Base-by-base conservation (phyloP, 371 early-diverging fungal species). In the Lichtheimia ornata region DNA sequence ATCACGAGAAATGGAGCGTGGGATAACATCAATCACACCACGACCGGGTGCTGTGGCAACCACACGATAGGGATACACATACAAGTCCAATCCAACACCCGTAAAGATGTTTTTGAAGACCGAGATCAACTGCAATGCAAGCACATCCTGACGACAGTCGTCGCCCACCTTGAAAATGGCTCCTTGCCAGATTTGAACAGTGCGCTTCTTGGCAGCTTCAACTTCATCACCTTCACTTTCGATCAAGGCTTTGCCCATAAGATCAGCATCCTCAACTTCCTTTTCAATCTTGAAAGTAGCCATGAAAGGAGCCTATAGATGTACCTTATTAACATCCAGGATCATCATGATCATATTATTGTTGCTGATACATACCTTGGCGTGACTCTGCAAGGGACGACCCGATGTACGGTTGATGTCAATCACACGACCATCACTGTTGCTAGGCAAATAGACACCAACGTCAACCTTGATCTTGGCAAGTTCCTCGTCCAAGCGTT, bases 81-180 rank as follows among this genome's bases (percentile, higher is more conserved):
- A 99, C 54, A 99, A 76, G 73, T 98, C 97, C 49, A 99, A 76
- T 0, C 96, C 97, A 35, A 91, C 89, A 28, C 85, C 88, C 0
- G 91, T 85, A 67, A 98, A 98, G 50, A 99, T 97, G 71, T 92
- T 92, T 63, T 98, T 97, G 83, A 99, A 98, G 22, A 99, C 88
- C 0, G 95, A 90, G 70, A 99, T 99, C 67, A 99, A 76, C 77
- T 99, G 99, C 43, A 99, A 77, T 1, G 99, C 99, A 49, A 99
- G 83, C 42, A 98, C 92, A 67, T 99, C 99, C 75, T 99, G 99
- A 41, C 99, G 91, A 82, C 99, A 98, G 76, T 98, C 98, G 62
- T 98, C 98, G 52, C 98, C 98, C 57, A 97, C 98, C 83, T 99
- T 99, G 86, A 99, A 99, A 64, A 99, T 99, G 11, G 98, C 94